phyloP scores from a whole-genome alignment of 257 asterid species.

The Jaltomata sinuosa region DNA sequence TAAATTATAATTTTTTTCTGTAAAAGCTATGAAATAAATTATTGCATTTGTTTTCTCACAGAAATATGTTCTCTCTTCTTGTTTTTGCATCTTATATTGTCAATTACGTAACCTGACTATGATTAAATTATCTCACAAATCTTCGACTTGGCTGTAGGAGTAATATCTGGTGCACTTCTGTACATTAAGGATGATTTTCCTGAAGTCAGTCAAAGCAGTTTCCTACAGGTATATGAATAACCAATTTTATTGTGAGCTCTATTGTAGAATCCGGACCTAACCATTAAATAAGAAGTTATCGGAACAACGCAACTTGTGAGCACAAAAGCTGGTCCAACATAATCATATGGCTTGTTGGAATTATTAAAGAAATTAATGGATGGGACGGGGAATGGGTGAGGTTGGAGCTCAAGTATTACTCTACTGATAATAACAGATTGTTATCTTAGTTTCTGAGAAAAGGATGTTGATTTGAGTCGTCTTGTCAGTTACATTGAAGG shows the following conservation, averaged over 20 bases:
- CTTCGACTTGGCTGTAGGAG: constrained; percentile 50
- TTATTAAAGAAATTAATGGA: background rate
- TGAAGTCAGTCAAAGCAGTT: constrained; percentile 73
- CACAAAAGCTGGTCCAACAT: background rate
- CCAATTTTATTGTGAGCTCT: background rate
- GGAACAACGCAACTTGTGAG: background rate
- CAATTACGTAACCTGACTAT: background rate
- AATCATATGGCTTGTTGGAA: background rate
- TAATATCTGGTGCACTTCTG: constrained; percentile 93
- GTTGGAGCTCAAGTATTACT: background rate
- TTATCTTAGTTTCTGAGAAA: background rate
- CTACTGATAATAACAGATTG: background rate
- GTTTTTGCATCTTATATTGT: background rate
- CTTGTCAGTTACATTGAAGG: background rate
- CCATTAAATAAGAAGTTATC: background rate
- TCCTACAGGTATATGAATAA: constrained; percentile 53
- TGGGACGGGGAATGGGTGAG: background rate
- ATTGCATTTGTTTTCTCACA: background rate
- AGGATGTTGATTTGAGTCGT: background rate
- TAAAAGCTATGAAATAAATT: background rate
- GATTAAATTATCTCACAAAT: background rate
- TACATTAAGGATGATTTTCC: constrained; percentile 82
- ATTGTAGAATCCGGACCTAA: background rate
- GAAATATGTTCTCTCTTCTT: background rate
- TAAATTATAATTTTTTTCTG: background rate